These are phyloP conservation scores for Coemansia sp. DNA, from an alignment of 192 early-diverging fungal species.

Conservation along the genomic window DNA sequence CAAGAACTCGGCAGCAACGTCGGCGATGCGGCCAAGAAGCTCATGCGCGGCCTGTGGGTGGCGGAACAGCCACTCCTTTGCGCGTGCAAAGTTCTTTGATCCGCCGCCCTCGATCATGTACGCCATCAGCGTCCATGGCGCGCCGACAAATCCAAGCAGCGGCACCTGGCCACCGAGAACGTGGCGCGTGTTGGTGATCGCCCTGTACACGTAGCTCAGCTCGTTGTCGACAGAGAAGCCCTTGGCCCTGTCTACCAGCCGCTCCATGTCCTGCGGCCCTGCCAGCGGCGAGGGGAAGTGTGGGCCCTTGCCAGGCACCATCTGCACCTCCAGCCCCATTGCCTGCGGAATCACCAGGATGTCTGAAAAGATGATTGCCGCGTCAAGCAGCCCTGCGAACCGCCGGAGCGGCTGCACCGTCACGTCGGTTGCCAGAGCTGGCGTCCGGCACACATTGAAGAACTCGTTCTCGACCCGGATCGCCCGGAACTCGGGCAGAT, in stretches of 20 bases:
- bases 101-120: conserved; percentile 99
- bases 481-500: conserved; percentile 92
- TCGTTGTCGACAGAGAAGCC: conserved; percentile 63
- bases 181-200: conserved; percentile 89
- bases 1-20: conserved; percentile 82
- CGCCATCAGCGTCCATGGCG: conserved; percentile 98
- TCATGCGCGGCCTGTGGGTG: conserved; percentile 72
- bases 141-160: conserved; percentile 93
- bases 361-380: conserved; percentile 98
- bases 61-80: conserved; percentile 88
- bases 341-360: conserved; percentile 98
- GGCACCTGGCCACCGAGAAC: conserved; percentile 83
- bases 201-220: conserved; percentile 89
- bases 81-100: conserved; percentile 84
- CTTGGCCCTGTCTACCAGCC: conserved; percentile 63
- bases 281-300: conserved; percentile 83
- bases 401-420: conserved; percentile 96
- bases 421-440: conserved; percentile 88
- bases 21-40: conserved; percentile 79
- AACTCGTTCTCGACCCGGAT: conserved; percentile 86
- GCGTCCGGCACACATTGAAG: conserved; percentile 92
- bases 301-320: conserved; percentile 89
- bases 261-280: conserved; percentile 66
- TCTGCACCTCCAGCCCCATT: conserved; percentile 90
- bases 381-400: conserved; percentile 86